Evolutionary conservation across 768 basidiomycete species (phyloP).

Genomic region (Symmetrospora coprosmae): DNA sequence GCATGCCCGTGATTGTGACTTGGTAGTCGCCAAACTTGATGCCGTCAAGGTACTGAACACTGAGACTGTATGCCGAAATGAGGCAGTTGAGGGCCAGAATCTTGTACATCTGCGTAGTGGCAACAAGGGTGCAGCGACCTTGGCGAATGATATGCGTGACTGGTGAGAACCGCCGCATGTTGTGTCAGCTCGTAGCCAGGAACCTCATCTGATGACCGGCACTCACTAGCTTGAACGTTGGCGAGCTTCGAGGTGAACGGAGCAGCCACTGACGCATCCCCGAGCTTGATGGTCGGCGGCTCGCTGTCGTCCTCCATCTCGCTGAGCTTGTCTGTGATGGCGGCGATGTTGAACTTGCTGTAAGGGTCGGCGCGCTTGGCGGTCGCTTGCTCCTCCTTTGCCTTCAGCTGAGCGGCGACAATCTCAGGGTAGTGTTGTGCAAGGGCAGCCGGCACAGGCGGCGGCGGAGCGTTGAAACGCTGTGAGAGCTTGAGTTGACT

Average conservation of each 20-base stretch:
- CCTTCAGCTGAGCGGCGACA: constrained; percentile 74
- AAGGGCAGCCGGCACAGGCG: constrained; percentile 76
- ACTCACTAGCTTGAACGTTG: constrained; percentile 90
- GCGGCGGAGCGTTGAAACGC: constrained; percentile 82
- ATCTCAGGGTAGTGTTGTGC: constrained; percentile 78
- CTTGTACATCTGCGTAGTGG: constrained; percentile 99
- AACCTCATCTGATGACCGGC: background rate
- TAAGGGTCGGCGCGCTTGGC: constrained; percentile 3
- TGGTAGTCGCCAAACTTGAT: constrained; percentile 99
- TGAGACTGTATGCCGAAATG: constrained; percentile 95
- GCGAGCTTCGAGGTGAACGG: constrained; percentile 96
- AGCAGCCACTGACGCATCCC: constrained; percentile 97
- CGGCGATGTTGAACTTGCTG: constrained; percentile 52
- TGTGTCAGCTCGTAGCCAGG: background rate
- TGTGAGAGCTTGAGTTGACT: constrained; percentile 80
- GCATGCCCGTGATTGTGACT: constrained; percentile 84
- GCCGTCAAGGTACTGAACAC: constrained; percentile 92
- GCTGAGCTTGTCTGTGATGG: constrained; percentile 70
- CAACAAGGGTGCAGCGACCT: constrained; percentile 94
- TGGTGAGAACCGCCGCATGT: too few species aligned
- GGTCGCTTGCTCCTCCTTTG: constrained; percentile 45
- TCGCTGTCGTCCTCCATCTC: constrained; percentile 88
- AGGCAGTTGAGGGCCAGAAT: constrained; percentile 93
- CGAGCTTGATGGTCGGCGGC: constrained; percentile 93
- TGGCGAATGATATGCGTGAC: constrained; percentile 96